Evolutionary conservation across 2,329 filamentous ascomycete genomes (phyloP).

Genomic region (Arthrobotrys musiformis): DNA sequence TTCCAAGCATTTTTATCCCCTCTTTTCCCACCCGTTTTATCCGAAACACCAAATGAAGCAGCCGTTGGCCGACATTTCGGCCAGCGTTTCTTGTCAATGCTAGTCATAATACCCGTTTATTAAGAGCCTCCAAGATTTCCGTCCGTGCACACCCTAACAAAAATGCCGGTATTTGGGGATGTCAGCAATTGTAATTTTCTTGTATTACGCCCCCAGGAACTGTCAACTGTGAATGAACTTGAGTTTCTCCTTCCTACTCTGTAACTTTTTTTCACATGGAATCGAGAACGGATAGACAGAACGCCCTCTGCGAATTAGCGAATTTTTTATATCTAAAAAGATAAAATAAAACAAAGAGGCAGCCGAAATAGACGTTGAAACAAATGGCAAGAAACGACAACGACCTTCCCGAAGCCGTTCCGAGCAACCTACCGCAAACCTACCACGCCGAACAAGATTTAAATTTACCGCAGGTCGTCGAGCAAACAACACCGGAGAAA

Average conservation of each 20-base stretch:
- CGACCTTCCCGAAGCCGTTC: conserved; percentile 29
- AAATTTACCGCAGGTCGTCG: conserved; percentile 23
- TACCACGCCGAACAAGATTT: conserved; percentile 18
- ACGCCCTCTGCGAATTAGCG: conserved; percentile 6
- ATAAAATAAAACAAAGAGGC: too few relatives aligned
- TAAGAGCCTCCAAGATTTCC: conserved; percentile 12
- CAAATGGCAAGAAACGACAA: conserved; percentile 9
- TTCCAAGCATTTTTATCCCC: background rate
- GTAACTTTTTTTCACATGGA: background rate
- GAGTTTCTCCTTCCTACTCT: conserved; percentile 5
- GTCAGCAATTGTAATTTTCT: conserved; percentile 17
- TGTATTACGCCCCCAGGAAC: background rate
- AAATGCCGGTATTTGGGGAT: conserved; percentile 2
- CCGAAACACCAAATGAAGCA: conserved; percentile 1
- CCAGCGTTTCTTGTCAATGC: too few relatives aligned
- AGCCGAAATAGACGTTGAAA: too few relatives aligned
- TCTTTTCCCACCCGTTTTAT: background rate
- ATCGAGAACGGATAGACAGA: background rate
- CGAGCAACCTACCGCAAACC: conserved; percentile 25
- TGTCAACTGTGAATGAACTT: background rate
- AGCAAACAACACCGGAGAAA: background rate
- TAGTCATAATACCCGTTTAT: background rate
- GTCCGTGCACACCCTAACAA: background rate
- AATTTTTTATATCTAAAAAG: background rate
- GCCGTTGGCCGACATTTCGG: background rate